phyloP scores from a whole-genome alignment of 1,139 yeast genomes.

The Candida tropicalis region DNA sequence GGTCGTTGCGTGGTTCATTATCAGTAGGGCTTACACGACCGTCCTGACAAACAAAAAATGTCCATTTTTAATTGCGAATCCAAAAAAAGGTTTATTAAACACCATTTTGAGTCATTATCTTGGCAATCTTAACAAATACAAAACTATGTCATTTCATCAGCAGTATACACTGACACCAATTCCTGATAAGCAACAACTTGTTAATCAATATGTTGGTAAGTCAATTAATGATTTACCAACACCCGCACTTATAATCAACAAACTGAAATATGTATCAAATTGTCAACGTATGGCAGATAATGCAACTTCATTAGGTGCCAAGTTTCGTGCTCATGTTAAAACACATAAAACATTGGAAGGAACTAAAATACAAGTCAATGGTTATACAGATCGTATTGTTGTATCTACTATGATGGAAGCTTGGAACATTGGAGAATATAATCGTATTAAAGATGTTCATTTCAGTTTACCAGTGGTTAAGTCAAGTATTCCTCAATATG shows the following conservation, averaged over 20 bases:
- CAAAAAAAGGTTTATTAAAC: too few species aligned
- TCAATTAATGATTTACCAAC: constrained; percentile 34
- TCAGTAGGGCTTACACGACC: too few species aligned
- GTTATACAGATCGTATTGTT: constrained; percentile 50
- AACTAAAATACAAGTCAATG: constrained; percentile 32
- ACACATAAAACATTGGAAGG: constrained; percentile 64
- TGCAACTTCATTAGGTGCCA: constrained; percentile 31
- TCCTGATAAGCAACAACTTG: constrained; percentile 28
- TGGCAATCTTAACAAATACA: too few species aligned
- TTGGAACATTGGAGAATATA: constrained; percentile 50
- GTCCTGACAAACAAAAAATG: too few species aligned
- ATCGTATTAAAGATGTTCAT: constrained; percentile 57
- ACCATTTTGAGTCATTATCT: too few species aligned
- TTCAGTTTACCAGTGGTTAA: constrained; percentile 71
- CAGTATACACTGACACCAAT: constrained; percentile 17
- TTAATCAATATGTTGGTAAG: constrained; percentile 29
- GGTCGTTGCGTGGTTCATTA: too few species aligned
- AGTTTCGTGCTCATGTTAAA: constrained; percentile 71
- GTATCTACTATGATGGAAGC: constrained; percentile 75
- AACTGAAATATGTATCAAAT: constrained; percentile 25
- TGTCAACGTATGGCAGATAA: constrained; percentile 34
- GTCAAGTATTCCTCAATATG: constrained; percentile 53
- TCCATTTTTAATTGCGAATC: too few species aligned
- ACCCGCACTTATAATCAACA: constrained; percentile 36
- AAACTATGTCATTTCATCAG: constrained; percentile 17